Evolutionary conservation across 768 basidiomycete species (phyloP), one percentile per base, ranked within the genome.

Genomic region (Hygrocybe punicea): DNA sequence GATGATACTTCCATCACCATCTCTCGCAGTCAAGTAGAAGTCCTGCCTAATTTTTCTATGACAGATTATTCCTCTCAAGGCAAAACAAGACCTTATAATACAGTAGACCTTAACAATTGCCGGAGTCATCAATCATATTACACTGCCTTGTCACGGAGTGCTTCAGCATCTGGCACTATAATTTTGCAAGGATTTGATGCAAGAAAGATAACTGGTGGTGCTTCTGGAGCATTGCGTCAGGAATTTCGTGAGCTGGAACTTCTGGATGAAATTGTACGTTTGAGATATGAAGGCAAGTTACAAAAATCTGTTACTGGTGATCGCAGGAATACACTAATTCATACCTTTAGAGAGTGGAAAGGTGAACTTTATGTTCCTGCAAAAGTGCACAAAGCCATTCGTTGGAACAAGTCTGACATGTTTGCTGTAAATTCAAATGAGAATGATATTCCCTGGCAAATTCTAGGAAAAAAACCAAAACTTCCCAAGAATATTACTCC

Each of bases 21-120:
- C 11, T 24, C 19, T 3, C n/a, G 67, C 6, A 19, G 37, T n/a
- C 71, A 72, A 57, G 67, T 71, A 1, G 21, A 51, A 53, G 68
- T 61, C 37, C 67, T 53, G 37, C 37, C 29, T 8, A 29, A 69
- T 51, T 71, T 72, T 65, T 63, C 67, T 2, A 71, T 73, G 63
- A 73, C 72, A 4, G 71, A 72, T 54, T 65, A 58, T 53, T 39
- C 57, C 1, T 60, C 58, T 4, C 63, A 65, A 56, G 64, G 64
- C 13, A 61, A 57, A 49, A 69, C 69, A 2, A 36, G 70, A 25
- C 24, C 11, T 6, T 42, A 56, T 14, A 73, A 73, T 60, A 50
- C 63, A 50, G 68, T 67, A 6, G 63, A 72, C 50, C 51, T 70
- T 1, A 51, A 53, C 16, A 55, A 63, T 29, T 60, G 61, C 33